These are phyloP conservation scores for Trypanosoma theileri DNA, from an alignment of 208 protist species.

Conservation along the genomic window DNA sequence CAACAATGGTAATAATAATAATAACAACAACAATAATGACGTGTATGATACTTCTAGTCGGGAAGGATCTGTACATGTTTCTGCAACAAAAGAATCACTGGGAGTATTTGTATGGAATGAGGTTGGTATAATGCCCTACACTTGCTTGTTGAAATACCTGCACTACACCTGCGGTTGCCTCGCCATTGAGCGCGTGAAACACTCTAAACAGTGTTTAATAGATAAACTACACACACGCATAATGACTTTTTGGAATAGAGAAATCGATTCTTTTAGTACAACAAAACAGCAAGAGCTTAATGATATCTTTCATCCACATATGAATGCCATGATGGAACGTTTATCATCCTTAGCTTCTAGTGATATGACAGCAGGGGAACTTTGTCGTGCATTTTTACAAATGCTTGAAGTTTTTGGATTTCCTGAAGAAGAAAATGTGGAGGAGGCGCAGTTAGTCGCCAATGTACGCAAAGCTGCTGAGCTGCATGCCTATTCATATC, in stretches of 20 bases:
- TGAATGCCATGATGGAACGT: constrained; percentile 8
- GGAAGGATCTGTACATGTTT: constrained; percentile 1
- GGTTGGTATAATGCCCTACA: constrained; percentile 57
- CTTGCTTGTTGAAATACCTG: constrained; percentile 18
- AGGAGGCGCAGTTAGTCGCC: constrained; percentile 30
- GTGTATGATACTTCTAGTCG: neutral
- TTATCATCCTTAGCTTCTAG: constrained; percentile 10
- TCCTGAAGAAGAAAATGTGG: constrained; percentile 51
- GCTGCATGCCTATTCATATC: constrained; percentile 72
- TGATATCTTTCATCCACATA: constrained; percentile 15
- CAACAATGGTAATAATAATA: constrained; percentile 1
- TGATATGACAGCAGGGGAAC: constrained; percentile 9
- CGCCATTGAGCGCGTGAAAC: constrained; percentile 16
- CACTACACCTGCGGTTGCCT: constrained; percentile 29
- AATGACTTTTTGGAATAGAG: constrained; percentile 18
- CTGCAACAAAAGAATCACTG: constrained; percentile 26
- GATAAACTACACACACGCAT: constrained; percentile 5
- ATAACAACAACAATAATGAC: constrained; percentile 5
- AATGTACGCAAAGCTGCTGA: constrained; percentile 43
- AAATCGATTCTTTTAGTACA: neutral
- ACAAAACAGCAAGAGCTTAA: constrained; percentile 4
- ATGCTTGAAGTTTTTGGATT: constrained; percentile 72
- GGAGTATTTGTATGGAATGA: constrained; percentile 72
- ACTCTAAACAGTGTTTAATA: too few species aligned
- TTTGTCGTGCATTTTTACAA: constrained; percentile 40